These are phyloP conservation scores for Metschnikowia sp. DNA, from an alignment of 805 yeast genomes.

Conservation along the genomic window DNA sequence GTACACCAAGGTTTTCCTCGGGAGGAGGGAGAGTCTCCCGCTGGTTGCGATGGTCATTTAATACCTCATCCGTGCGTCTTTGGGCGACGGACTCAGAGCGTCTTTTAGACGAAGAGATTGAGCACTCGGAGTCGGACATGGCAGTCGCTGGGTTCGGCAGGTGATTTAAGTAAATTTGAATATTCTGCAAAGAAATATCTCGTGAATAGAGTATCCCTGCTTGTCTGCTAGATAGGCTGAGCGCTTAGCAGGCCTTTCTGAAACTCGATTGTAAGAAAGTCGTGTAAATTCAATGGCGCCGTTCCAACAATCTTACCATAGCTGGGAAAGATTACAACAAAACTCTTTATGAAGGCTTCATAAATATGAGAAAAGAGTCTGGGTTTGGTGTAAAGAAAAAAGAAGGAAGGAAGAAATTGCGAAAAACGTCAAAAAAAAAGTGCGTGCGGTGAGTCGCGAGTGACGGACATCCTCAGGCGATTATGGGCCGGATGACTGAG, in stretches of 20 bases:
- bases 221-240: not conserved
- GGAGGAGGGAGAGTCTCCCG: conserved; percentile 29
- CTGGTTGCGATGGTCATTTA: conserved; percentile 42
- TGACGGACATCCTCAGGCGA: no score
- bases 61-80: conserved; percentile 28
- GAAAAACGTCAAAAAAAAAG: no score
- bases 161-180: no score
- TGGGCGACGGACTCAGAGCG: conserved; percentile 17
- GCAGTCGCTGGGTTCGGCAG: no score
- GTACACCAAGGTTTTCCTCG: conserved; percentile 13
- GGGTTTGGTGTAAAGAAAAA: not conserved
- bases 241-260: not conserved
- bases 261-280: not conserved
- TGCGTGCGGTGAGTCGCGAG: no score
- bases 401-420: not conserved
- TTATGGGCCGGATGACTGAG: no score
- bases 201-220: not conserved
- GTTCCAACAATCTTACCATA: conserved; percentile 10
- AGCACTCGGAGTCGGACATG: conserved; percentile 43
- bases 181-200: not conserved
- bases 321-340: conserved; percentile 5
- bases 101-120: conserved; percentile 24
- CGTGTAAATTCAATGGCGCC: conserved; percentile 2
- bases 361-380: not conserved
- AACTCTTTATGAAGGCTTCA: conserved; percentile 2